A percentile compares a stretch with the other conserved stretches of the same genome.
Evolutionary conservation across 1,284 basidiomycete species (phyloP).

Genomic region (Coniferiporia sulphurascens): DNA sequence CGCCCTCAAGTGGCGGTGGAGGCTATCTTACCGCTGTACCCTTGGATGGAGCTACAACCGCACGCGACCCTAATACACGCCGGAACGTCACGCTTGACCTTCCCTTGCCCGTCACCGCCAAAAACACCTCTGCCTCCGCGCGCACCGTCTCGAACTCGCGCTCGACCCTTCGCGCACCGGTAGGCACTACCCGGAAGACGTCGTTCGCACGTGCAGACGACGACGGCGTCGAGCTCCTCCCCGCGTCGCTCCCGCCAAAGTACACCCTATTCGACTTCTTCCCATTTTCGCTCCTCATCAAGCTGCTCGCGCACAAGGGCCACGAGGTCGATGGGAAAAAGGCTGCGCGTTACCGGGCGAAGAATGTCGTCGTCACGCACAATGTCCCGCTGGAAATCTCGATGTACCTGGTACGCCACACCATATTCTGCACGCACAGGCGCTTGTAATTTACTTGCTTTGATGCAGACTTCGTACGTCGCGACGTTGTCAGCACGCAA

Average conservation of each 20-base stretch:
- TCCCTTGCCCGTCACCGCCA: slow-evolving; percentile 9
- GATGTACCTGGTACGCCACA: slow-evolving; percentile 56
- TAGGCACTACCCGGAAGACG: slow-evolving; percentile 14
- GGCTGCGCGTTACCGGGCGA: slow-evolving; percentile 48
- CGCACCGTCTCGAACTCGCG: background rate
- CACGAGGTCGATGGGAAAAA: slow-evolving; percentile 53
- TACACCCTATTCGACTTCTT: slow-evolving; percentile 63
- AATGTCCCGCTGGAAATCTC: slow-evolving; percentile 73
- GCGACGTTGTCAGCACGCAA: slow-evolving; percentile 56
- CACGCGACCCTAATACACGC: background rate
- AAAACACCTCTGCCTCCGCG: background rate
- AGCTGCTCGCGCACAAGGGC: slow-evolving; percentile 40
- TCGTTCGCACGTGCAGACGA: slow-evolving; percentile 17
- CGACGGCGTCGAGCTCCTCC: slow-evolving; percentile 49
- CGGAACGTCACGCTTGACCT: slow-evolving; percentile 9
- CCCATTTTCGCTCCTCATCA: slow-evolving; percentile 61
- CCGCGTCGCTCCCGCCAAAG: slow-evolving; percentile 56
- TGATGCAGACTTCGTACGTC: slow-evolving; percentile 57
- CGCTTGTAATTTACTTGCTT: background rate
- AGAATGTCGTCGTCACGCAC: slow-evolving; percentile 42
- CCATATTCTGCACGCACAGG: slow-evolving; percentile 8
- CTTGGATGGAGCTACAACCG: background rate
- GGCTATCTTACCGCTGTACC: background rate
- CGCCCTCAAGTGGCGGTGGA: background rate
- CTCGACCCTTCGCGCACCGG: slow-evolving; percentile 18